Base-by-base conservation (phyloP, 768 basidiomycete genomes). In the Austroboletus eburneus region DNA sequence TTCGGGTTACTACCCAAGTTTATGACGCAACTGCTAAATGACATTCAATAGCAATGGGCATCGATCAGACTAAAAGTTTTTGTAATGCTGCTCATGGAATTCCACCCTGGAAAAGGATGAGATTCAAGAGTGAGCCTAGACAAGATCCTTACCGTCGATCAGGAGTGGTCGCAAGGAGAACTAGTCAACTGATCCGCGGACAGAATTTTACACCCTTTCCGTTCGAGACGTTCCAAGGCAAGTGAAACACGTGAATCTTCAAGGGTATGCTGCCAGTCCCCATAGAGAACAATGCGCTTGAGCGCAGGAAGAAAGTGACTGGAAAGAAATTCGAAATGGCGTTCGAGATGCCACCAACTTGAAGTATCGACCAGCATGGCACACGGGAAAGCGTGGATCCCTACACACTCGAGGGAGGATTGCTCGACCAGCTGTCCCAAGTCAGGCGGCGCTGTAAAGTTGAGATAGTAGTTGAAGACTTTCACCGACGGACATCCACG, bases 391-490 rank as follows among this genome's bases (percentile, higher is more conserved):
- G 77, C 66, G 42, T 84, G 76, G 4, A 85, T 64, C 20, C 79
- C 73, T 25, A 85, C 62, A 33, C 68, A 72, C 22, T 63, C 57
- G 36, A 86, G 52, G 6, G 68, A 69, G 3, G 55, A 36, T 44
- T 55, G 57, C 61, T 67, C 25, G 45, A 56, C 43, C 13, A 69
- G 42, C 20, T 23, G 22, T 6, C 42, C 40, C 27, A 51, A 49
- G 40, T 14, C 33, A 24, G 56, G 68, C 35, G 51, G 56, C 25
- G 49, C 32, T 0, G 78, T 75, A 63, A 80, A 80, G 59, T 78
- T 73, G 33, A 77, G 34, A 59, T 72, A 75, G 56, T 79, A 85
- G 59, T 82, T 78, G 51, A 87, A 61, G 46, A 74, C 68, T 47
- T 67, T 67, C 25, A 83, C 69, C 22, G 50, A 65, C 0, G 72